Conservation (phyloP, 1,284 basidiomycete species). For the Ceratobasidium sp. region DNA sequence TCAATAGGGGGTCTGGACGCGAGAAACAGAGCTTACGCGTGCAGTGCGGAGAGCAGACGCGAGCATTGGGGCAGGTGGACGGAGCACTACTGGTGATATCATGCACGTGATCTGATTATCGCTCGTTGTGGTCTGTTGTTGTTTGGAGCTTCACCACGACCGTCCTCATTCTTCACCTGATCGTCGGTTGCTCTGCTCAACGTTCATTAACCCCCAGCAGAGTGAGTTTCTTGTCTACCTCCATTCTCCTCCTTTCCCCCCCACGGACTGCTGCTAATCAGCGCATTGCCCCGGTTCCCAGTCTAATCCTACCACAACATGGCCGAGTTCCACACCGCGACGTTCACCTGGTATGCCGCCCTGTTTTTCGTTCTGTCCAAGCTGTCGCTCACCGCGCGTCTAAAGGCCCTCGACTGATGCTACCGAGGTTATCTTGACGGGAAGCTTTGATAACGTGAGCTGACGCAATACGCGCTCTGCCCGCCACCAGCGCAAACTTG, state of each 20-base stretch:
- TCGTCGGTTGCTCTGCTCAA: background rate
- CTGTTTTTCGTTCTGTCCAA: background rate
- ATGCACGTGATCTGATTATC: slow-evolving; percentile 42
- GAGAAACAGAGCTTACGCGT: slow-evolving; percentile 29
- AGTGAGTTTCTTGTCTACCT: too few species aligned
- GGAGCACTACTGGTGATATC: slow-evolving; percentile 10
- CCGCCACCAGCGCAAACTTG: slow-evolving; percentile 33
- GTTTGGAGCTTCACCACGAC: background rate
- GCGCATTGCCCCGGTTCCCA: background rate
- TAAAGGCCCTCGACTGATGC: slow-evolving; percentile 55
- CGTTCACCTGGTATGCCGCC: slow-evolving; percentile 26
- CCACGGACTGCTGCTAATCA: background rate
- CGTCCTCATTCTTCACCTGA: slow-evolving; percentile 26
- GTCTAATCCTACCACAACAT: slow-evolving; percentile 23
- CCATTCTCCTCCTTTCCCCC: too few species aligned
- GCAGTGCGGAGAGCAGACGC: slow-evolving; percentile 29
- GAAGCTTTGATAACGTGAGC: slow-evolving; percentile 81
- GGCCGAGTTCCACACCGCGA: slow-evolving; percentile 40
- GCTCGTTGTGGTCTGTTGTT: slow-evolving; percentile 25
- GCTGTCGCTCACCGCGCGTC: background rate
- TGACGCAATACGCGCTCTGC: slow-evolving; percentile 35
- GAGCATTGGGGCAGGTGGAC: slow-evolving; percentile 24
- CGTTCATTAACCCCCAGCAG: slow-evolving; percentile 19
- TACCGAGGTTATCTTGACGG: slow-evolving; percentile 75
- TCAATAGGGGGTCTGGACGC: background rate